A percentile compares a stretch with the other conserved stretches of the same genome.
Conservation (phyloP, 306 rosid genomes). For the Cyclanthera cordifolia region DNA sequence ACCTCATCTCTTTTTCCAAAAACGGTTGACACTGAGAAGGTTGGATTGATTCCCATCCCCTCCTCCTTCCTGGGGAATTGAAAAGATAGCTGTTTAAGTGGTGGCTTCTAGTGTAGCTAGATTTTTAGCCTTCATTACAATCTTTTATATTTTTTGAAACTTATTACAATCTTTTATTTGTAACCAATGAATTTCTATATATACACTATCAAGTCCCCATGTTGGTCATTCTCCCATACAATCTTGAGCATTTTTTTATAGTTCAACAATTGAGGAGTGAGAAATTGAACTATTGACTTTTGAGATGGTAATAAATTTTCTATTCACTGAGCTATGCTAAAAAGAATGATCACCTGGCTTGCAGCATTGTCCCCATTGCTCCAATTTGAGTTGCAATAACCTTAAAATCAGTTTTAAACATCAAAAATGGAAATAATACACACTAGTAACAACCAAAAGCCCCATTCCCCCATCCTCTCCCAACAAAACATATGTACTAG, state of each 20-base stretch:
- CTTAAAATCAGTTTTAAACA: conserved; percentile 24
- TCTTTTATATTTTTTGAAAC: no score
- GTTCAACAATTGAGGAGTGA: not conserved
- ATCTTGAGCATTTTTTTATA: not conserved
- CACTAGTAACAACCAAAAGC: not conserved
- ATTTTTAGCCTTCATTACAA: not conserved
- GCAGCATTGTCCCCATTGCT: conserved; percentile 74
- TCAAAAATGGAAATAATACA: conserved; percentile 2
- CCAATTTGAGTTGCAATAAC: conserved; percentile 81
- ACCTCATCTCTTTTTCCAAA: conserved; percentile 97
- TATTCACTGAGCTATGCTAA: not conserved
- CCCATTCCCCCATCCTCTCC: conserved; percentile 10
- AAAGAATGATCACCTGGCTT: conserved; percentile 55
- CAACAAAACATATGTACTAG: not conserved
- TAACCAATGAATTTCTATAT: not conserved
- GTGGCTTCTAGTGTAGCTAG: not conserved
- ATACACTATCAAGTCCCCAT: not conserved
- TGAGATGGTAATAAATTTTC: not conserved
- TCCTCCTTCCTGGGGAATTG: conserved; percentile 58
- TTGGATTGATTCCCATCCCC: conserved; percentile 64
- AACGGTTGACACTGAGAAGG: conserved; percentile 66
- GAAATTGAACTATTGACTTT: not conserved
- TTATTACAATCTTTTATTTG: not conserved
- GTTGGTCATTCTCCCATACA: not conserved
- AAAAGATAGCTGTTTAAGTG: not conserved